Base-by-base conservation (phyloP, 2,329 filamentous ascomycete species). In the Sphaerulina vaccinii region DNA sequence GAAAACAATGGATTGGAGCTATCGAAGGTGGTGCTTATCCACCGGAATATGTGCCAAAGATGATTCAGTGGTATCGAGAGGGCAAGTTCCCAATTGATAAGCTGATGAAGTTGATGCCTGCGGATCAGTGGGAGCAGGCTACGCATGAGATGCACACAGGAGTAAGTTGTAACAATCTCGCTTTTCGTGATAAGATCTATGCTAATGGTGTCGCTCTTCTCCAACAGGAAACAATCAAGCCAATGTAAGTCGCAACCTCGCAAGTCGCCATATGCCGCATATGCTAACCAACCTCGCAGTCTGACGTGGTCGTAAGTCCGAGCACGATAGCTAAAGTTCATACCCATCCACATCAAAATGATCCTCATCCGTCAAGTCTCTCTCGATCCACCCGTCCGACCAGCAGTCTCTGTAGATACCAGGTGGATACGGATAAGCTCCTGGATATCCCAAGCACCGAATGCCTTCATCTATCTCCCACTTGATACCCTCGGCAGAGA, bases 61-160 rank as follows among this genome's bases (percentile, higher is more conserved):
- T 79, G 74, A 74, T 79, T 13, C 54, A 72, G 42, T 79, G 75
- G 76, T 75, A 75, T 50, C 62, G 68, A 11, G 67, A 75, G 36
- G 76, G 75, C 6, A 71, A 66, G 54, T 74, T 79, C 40, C 76
- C 76, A 0, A 66, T 78, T 38, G 69, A 78, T 21, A 72, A 71
- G 59, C 51, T 79, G 16, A 68, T 74, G 55, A 75, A 72, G 61
- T 69, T 69, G 9, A 75, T 77, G 63, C 58, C 69, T 43, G 73
- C 71, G 23, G 68, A 72, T 18, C 67, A 76, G 2, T 73, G 71
- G 41, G 59, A 70, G 42, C 65, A 62, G 52, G 74, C 70, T 10
- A 39, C 75, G 48, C 54, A 69, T n/a, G 73, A 75, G 54, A 75
- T 75, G 73, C 67, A 74, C 49, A 51, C 49, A 6, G 54, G 52